A percentile compares a stretch with the other conserved stretches of the same genome.
These are phyloP conservation scores for Ceratobasidium sp. DNA, from an alignment of 1,284 basidiomycete species.

Conservation along the genomic window DNA sequence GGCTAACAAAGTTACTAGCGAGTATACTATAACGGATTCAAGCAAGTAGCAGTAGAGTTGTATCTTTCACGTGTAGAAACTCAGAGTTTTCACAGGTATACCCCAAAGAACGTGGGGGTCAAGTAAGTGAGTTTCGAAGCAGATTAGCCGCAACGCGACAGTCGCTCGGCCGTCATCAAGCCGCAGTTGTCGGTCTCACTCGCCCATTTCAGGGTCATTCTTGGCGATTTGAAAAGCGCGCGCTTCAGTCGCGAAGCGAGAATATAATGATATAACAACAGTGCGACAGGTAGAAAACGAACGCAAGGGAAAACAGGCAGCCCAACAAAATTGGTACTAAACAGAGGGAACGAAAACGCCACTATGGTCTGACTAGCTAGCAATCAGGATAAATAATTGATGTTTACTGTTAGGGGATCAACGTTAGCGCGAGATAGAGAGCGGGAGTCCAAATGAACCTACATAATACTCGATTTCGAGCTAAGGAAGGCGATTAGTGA, in stretches of 20 bases:
- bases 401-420: slow-evolving; percentile 9
- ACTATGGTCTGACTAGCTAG: slow-evolving; percentile 29
- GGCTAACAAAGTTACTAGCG: background rate
- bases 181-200: slow-evolving; percentile 17
- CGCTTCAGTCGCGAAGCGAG: slow-evolving; percentile 8
- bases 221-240: slow-evolving; percentile 25
- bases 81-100: slow-evolving; percentile 12
- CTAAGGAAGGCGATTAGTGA: slow-evolving; percentile 39
- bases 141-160: too few relatives aligned
- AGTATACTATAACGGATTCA: background rate
- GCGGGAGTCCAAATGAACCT: slow-evolving; percentile 8
- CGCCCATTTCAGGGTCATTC: slow-evolving; percentile 27
- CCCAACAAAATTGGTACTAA: background rate
- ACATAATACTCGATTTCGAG: slow-evolving; percentile 58
- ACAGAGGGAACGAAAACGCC: slow-evolving; percentile 36
- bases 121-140: slow-evolving; percentile 14
- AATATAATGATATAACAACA: slow-evolving; percentile 33
- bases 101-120: background rate
- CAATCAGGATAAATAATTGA: slow-evolving; percentile 32
- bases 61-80: background rate
- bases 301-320: background rate
- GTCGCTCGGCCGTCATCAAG: background rate
- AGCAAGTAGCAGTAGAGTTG: background rate
- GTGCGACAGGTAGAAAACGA: slow-evolving; percentile 8
- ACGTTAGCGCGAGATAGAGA: background rate